A percentile compares a stretch with the other conserved stretches of the same genome.
Conservation (phyloP, 768 basidiomycete species). For the Russula sp. region DNA sequence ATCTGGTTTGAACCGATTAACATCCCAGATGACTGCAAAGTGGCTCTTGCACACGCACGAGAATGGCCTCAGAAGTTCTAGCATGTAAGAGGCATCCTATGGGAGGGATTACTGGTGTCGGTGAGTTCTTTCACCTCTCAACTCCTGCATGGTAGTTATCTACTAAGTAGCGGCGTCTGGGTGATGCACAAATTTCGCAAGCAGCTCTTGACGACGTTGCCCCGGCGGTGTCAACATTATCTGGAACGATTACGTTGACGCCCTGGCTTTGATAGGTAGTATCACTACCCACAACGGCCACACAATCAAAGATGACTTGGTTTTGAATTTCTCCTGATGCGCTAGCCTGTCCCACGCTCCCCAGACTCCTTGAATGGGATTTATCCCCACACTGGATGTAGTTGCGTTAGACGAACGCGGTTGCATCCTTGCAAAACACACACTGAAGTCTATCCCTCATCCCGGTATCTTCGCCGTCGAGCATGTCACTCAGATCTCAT, state of each 20-base stretch:
- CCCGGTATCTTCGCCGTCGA: slow-evolving; percentile 49
- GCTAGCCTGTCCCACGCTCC: no score
- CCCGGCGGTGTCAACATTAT: slow-evolving; percentile 16
- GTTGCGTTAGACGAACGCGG: slow-evolving; percentile 32
- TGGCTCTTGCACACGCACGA: slow-evolving; percentile 25
- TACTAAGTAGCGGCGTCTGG: slow-evolving; percentile 34
- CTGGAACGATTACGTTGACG: slow-evolving; percentile 23
- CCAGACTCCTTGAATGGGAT: slow-evolving; percentile 14
- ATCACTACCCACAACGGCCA: slow-evolving; percentile 33
- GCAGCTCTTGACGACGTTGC: no score
- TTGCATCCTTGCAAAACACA: slow-evolving; percentile 47
- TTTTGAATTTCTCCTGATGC: no score
- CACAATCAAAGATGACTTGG: slow-evolving; percentile 7
- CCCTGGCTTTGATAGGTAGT: background rate
- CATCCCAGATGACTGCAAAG: slow-evolving; percentile 36
- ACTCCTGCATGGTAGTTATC: no score
- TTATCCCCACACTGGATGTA: slow-evolving; percentile 37
- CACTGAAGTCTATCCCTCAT: no score
- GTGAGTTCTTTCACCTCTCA: slow-evolving; percentile 23
- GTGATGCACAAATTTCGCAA: slow-evolving; percentile 36
- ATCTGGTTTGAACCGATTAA: slow-evolving; percentile 45
- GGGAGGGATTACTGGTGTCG: no score
- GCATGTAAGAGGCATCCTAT: no score
- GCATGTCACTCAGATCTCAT: slow-evolving; percentile 47
- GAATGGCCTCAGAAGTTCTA: background rate